phyloP scores from a whole-genome alignment of 2,329 filamentous ascomycete species.

The Dothistroma pini region DNA sequence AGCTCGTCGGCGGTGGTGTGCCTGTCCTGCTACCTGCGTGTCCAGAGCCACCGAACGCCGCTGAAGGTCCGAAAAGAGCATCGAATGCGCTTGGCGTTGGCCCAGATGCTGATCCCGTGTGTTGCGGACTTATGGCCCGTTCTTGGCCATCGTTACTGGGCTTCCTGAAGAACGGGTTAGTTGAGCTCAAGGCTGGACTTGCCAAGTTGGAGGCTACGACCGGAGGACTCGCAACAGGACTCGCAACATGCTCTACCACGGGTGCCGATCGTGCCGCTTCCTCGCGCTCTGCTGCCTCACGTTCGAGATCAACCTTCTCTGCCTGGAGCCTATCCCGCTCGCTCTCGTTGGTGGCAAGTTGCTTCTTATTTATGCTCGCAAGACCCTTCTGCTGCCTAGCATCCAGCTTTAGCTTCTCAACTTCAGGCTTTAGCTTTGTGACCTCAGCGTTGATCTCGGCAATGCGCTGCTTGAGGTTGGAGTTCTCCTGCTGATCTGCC shows the following conservation, averaged over 20 bases:
- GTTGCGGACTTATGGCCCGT: slow-evolving; percentile 25
- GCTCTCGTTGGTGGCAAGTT: slow-evolving; percentile 80
- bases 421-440: slow-evolving; percentile 76
- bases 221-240: slow-evolving; percentile 16
- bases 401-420: slow-evolving; percentile 90
- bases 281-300: slow-evolving; percentile 34
- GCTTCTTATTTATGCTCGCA: slow-evolving; percentile 98
- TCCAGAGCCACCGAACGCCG: slow-evolving; percentile 38
- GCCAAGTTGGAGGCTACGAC: slow-evolving; percentile 18
- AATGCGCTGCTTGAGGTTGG: slow-evolving; percentile 80
- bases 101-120: slow-evolving; percentile 15
- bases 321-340: slow-evolving; percentile 83
- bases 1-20: slow-evolving; percentile 34
- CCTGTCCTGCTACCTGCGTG: slow-evolving; percentile 26
- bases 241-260: slow-evolving; percentile 15
- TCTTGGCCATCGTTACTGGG: slow-evolving; percentile 33
- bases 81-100: slow-evolving; percentile 38
- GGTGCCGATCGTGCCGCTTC: slow-evolving; percentile 20
- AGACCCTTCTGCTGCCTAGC: slow-evolving; percentile 93
- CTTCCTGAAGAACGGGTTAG: slow-evolving; percentile 90
- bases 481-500: slow-evolving; percentile 85
- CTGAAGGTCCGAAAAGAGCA: slow-evolving; percentile 39
- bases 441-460: slow-evolving; percentile 78
- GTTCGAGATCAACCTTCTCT: slow-evolving; percentile 71
- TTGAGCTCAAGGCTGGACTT: slow-evolving; percentile 48